phyloP scores from a whole-genome alignment of 306 rosid genomes.

The Ormosia semicastrata region DNA sequence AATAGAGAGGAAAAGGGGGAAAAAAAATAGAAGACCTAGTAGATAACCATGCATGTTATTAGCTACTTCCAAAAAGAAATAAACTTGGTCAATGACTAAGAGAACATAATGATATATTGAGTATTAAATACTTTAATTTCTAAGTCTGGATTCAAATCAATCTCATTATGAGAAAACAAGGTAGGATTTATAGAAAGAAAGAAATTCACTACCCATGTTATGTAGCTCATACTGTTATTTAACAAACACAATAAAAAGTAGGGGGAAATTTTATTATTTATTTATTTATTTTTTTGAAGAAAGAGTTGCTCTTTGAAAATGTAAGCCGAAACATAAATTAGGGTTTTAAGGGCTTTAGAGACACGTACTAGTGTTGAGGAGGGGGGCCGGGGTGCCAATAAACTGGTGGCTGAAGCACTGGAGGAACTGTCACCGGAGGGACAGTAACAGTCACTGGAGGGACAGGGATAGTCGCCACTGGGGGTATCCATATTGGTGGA shows the following conservation, averaged over 20 bases:
- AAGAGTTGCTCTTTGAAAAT: not conserved
- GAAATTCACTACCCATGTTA: not conserved
- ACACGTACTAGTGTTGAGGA: too few species aligned
- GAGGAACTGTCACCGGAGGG: constrained; percentile 33
- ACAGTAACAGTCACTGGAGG: not conserved
- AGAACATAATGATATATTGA: not conserved
- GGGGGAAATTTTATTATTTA: not conserved
- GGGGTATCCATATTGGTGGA: too few species aligned
- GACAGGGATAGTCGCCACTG: too few species aligned
- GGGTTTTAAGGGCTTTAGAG: not conserved
- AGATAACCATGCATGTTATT: not conserved
- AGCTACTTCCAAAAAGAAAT: not conserved
- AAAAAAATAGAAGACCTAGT: not conserved
- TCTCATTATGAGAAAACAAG: not conserved
- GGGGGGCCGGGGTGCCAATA: too few species aligned
- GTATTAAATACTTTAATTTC: not conserved
- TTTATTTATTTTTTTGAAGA: not conserved
- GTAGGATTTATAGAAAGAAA: not conserved
- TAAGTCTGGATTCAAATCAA: not conserved
- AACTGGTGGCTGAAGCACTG: constrained; percentile 20
- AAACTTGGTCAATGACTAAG: not conserved
- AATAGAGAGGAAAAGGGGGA: not conserved
- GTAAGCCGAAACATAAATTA: constrained; percentile 2
- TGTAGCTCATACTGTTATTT: not conserved
- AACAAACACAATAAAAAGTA: not conserved